Conservation (phyloP, 768 basidiomycete genomes). For the Plicaturopsis crispa region DNA sequence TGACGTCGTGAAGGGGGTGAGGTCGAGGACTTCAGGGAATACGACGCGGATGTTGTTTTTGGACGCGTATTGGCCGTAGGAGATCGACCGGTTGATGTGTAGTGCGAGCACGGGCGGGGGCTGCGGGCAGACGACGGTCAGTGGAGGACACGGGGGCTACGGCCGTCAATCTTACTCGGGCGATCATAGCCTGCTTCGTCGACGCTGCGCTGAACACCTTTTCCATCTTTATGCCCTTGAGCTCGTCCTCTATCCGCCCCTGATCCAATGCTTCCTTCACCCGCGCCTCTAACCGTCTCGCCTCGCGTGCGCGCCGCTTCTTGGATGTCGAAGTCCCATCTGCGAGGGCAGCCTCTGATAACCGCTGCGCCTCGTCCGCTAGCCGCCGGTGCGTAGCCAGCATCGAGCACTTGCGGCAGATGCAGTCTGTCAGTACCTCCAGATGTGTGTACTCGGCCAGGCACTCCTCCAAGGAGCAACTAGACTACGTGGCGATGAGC, state of each 20-base stretch:
- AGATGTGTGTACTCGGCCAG: constrained; percentile 84
- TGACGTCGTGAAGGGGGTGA: constrained; percentile 83
- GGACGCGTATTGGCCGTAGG: constrained; percentile 59
- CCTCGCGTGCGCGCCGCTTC: constrained; percentile 70
- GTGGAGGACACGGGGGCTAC: too few relatives aligned
- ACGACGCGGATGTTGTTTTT: constrained; percentile 80
- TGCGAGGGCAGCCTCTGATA: constrained; percentile 33
- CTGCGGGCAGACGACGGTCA: constrained; percentile 31
- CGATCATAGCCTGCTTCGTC: constrained; percentile 90
- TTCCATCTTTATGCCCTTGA: constrained; percentile 76
- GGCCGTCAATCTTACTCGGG: constrained; percentile 60
- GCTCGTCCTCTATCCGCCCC: constrained; percentile 75
- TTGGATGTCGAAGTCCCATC: constrained; percentile 50
- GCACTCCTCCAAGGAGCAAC: constrained; percentile 73
- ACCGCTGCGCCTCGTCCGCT: constrained; percentile 48
- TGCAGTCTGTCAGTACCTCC: constrained; percentile 85
- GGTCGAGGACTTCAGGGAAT: constrained; percentile 85
- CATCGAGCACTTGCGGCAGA: constrained; percentile 88
- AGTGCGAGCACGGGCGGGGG: constrained; percentile 83
- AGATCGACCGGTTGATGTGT: constrained; percentile 86
- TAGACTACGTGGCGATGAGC: constrained; percentile 30
- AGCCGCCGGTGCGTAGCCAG: constrained; percentile 66
- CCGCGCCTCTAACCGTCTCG: constrained; percentile 51
- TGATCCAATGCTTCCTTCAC: constrained; percentile 62
- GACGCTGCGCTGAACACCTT: constrained; percentile 67